These are phyloP conservation scores for Alternaria conjuncta DNA, from an alignment of 2,329 filamentous ascomycete genomes.

Conservation along the genomic window DNA sequence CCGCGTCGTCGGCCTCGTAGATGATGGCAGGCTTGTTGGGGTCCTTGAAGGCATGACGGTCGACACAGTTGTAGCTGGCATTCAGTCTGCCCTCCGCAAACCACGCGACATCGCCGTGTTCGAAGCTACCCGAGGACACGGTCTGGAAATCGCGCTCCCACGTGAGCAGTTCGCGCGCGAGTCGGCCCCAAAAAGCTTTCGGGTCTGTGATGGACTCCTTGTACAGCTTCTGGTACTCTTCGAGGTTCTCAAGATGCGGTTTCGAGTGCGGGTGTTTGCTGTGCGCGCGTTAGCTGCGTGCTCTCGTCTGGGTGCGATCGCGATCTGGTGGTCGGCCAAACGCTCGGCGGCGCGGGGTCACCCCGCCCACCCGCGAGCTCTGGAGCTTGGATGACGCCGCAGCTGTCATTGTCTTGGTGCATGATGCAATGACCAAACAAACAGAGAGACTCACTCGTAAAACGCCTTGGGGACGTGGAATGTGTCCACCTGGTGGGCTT, in stretches of 20 bases:
- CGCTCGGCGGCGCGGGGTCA: slow-evolving; percentile 39
- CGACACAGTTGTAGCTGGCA: slow-evolving; percentile 96
- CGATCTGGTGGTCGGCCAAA: slow-evolving; percentile 6
- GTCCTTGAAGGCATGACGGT: slow-evolving; percentile 94
- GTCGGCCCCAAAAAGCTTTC: slow-evolving; percentile 84
- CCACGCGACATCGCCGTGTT: slow-evolving; percentile 87
- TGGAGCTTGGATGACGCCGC: slow-evolving; percentile 18
- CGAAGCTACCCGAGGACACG: slow-evolving; percentile 77
- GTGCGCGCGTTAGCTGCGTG: slow-evolving; percentile 21
- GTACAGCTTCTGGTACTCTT: slow-evolving; percentile 70
- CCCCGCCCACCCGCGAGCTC: slow-evolving; percentile 35
- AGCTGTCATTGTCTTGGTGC: slow-evolving; percentile 16
- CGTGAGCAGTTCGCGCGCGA: slow-evolving; percentile 85
- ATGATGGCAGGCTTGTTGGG: slow-evolving; percentile 95
- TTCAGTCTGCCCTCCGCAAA: slow-evolving; percentile 94
- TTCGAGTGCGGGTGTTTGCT: slow-evolving; percentile 66
- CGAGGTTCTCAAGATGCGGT: slow-evolving; percentile 65
- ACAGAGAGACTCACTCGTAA: slow-evolving; percentile 45
- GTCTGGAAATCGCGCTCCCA: slow-evolving; percentile 95
- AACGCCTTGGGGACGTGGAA: slow-evolving; percentile 65
- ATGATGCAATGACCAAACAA: slow-evolving; percentile 29
- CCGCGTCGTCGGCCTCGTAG: slow-evolving; percentile 94
- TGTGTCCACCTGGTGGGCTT: slow-evolving; percentile 79
- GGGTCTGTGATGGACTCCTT: slow-evolving; percentile 89
- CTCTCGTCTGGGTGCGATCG: background rate